A percentile compares a stretch with the other conserved stretches of the same genome.
phyloP scores from a whole-genome alignment of 179 eudicot species.

The Gypsophila paniculata region DNA sequence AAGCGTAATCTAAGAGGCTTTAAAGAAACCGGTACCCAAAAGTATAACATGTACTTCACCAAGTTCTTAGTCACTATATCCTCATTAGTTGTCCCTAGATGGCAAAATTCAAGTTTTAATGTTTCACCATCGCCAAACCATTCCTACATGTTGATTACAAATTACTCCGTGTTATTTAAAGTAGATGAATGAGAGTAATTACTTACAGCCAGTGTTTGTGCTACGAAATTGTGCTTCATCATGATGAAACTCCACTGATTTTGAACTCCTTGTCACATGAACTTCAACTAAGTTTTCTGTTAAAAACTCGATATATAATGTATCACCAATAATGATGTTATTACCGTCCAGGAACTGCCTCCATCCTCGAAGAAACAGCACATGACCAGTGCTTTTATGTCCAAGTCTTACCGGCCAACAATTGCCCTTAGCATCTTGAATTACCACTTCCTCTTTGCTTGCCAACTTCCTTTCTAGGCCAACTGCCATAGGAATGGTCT shows the following conservation, averaged over 20 bases:
- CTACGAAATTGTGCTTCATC: constrained; percentile 11
- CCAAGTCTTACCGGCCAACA: constrained; percentile 26
- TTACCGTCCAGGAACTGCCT: constrained; percentile 23
- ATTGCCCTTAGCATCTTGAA: constrained; percentile 23
- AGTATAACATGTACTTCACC: too few species aligned
- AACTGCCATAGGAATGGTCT: constrained; percentile 22
- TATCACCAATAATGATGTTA: constrained; percentile 17
- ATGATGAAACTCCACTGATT: constrained; percentile 11
- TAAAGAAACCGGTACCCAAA: too few species aligned
- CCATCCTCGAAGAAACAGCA: constrained; percentile 23
- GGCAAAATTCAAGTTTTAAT: background rate
- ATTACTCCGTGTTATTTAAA: background rate
- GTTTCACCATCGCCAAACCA: background rate
- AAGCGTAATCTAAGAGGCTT: too few species aligned
- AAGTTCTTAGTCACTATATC: too few species aligned
- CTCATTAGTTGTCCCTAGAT: background rate
- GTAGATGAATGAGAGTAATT: too few species aligned
- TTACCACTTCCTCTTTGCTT: constrained; percentile 17
- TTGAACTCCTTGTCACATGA: constrained; percentile 18
- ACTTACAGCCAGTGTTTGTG: constrained; percentile 20
- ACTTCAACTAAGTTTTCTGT: constrained; percentile 23
- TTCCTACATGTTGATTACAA: background rate
- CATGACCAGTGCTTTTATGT: constrained; percentile 22
- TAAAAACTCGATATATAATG: constrained; percentile 18
- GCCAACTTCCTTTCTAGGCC: constrained; percentile 15